These are phyloP conservation scores for Aspergillus sp. DNA, from an alignment of 2,329 filamentous ascomycete species.

Conservation along the genomic window DNA sequence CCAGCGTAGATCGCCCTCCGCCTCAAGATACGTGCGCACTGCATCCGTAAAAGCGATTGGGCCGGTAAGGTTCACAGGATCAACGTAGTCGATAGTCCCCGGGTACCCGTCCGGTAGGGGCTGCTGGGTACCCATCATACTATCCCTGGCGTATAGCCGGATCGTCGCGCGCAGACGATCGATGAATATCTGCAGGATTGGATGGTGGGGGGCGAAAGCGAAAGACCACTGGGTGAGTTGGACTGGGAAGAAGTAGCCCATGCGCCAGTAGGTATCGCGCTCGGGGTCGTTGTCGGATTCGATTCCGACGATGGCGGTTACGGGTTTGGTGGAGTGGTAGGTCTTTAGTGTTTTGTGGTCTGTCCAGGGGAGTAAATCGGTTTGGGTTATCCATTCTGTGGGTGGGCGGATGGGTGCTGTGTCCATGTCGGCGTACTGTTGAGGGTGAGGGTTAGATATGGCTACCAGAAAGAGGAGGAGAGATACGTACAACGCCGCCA, in stretches of 20 bases:
- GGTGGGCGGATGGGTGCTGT: conserved; percentile 29
- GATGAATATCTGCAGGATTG: conserved; percentile 28
- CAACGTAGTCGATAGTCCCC: conserved; percentile 21
- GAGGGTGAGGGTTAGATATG: not conserved
- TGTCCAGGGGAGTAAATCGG: conserved; percentile 28
- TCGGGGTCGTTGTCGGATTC: conserved; percentile 31
- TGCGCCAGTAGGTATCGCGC: conserved; percentile 32
- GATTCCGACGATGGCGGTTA: conserved; percentile 30
- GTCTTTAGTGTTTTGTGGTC: conserved; percentile 22
- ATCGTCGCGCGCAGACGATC: conserved; percentile 19
- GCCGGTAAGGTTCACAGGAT: conserved; percentile 32
- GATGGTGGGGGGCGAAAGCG: conserved; percentile 27
- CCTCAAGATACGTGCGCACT: conserved; percentile 23
- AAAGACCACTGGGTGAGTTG: conserved; percentile 36
- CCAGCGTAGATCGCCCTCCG: conserved; percentile 27
- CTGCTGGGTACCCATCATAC: not conserved
- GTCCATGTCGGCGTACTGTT: conserved; percentile 34
- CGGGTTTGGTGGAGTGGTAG: conserved; percentile 21
- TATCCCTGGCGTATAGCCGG: not conserved
- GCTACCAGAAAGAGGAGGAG: not conserved
- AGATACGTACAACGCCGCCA: conserved; percentile 14
- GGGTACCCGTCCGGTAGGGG: conserved; percentile 7
- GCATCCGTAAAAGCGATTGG: conserved; percentile 32
- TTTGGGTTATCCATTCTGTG: conserved; percentile 24
- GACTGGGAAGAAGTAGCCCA: conserved; percentile 33